phyloP scores from a whole-genome alignment of 2,329 filamentous ascomycete genomes.

The Dactylellina haptotyla region DNA sequence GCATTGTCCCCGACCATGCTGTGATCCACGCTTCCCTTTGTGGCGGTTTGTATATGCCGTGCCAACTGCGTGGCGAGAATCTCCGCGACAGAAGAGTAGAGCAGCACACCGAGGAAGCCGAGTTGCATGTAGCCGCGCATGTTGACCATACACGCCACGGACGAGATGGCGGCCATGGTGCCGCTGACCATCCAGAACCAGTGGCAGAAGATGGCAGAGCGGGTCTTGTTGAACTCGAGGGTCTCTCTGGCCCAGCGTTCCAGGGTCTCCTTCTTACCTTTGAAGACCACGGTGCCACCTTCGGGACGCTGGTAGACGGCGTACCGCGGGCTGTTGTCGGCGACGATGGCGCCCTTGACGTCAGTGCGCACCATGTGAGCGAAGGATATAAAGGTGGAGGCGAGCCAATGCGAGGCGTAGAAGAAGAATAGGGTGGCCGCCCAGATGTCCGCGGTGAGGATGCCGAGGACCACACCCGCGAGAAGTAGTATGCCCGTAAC shows the following conservation, averaged over 20 bases:
- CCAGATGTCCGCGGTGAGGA: constrained; percentile 59
- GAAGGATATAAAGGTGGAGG: constrained; percentile 57
- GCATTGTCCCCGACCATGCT: constrained; percentile 25
- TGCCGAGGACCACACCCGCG: constrained; percentile 57
- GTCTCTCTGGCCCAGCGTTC: constrained; percentile 59
- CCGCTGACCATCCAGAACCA: constrained; percentile 59
- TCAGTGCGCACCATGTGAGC: constrained; percentile 56
- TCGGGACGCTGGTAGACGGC: constrained; percentile 59
- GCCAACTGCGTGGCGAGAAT: constrained; percentile 58
- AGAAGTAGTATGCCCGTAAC: constrained; percentile 58
- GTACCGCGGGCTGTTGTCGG: constrained; percentile 55
- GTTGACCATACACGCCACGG: constrained; percentile 61
- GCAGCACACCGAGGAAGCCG: constrained; percentile 58
- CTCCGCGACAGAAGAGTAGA: constrained; percentile 59
- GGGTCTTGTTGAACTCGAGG: constrained; percentile 58
- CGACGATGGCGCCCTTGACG: constrained; percentile 45
- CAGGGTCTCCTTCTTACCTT: constrained; percentile 58
- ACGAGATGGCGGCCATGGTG: constrained; percentile 58
- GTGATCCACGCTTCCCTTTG: constrained; percentile 7
- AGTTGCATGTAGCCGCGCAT: constrained; percentile 60
- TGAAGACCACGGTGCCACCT: constrained; percentile 60
- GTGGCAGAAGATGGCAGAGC: constrained; percentile 55
- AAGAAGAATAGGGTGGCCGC: constrained; percentile 59
- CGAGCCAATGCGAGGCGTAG: constrained; percentile 59
- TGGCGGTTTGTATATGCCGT: constrained; percentile 56